These are phyloP conservation scores for Candida adriatica DNA, from an alignment of 805 yeast genomes.

Conservation along the genomic window DNA sequence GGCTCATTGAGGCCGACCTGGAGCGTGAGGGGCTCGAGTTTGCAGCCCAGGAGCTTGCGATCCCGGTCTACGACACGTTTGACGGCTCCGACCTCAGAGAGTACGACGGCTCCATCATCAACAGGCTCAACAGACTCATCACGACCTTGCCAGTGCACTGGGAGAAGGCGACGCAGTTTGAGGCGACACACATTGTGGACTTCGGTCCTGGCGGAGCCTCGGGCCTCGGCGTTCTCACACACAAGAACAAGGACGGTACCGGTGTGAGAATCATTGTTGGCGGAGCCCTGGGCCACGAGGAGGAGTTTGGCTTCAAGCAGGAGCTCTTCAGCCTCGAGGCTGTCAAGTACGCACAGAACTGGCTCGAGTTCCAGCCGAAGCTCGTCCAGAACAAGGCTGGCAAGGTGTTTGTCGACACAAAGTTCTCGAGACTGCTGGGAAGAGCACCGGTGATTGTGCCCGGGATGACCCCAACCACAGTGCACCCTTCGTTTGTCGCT, in stretches of 20 bases:
- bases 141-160: conserved; percentile 88
- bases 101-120: conserved; percentile 45
- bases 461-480: conserved; percentile 99
- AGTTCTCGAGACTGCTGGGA: conserved; percentile 85
- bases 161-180: conserved; percentile 82
- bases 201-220: conserved; percentile 99
- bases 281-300: conserved; percentile 80
- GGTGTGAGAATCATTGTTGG: conserved; percentile 94
- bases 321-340: conserved; percentile 74
- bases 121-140: conserved; percentile 74
- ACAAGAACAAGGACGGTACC: conserved; percentile 97
- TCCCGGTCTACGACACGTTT: conserved; percentile 90
- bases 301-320: conserved; percentile 92
- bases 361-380: conserved; percentile 88
- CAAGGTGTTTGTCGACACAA: conserved; percentile 83
- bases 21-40: conserved; percentile 52
- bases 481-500: conserved; percentile 87
- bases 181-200: conserved; percentile 85
- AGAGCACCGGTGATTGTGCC: conserved; percentile 97
- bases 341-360: conserved; percentile 79
- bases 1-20: conserved; percentile 60
- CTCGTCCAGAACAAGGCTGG: conserved; percentile 69
- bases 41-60: conserved; percentile 45
- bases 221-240: conserved; percentile 93
- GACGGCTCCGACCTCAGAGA: conserved; percentile 73